phyloP scores from a whole-genome alignment of 495 filamentous ascomycete genomes.

The Aeminium ludgeri region DNA sequence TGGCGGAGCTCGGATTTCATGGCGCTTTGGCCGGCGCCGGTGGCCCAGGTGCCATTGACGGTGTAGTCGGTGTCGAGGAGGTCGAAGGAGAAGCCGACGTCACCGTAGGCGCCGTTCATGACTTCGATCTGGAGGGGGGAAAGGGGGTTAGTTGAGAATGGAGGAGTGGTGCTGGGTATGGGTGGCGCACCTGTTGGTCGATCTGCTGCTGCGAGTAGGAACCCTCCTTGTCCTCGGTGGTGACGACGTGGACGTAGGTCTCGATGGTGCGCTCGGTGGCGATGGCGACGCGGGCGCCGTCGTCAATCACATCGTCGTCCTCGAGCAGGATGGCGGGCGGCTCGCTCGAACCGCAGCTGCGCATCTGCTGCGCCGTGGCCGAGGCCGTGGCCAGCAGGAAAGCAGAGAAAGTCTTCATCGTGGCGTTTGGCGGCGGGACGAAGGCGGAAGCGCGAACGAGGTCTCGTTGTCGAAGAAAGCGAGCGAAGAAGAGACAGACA shows the following conservation, averaged over 20 bases:
- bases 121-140: slow-evolving; percentile 2
- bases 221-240: neutral
- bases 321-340: too few species aligned
- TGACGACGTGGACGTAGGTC: slow-evolving; percentile 14
- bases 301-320: too few species aligned
- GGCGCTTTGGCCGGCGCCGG: slow-evolving; percentile 1
- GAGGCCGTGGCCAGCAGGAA: too few species aligned
- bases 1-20: slow-evolving; percentile 32
- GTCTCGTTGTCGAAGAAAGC: too few species aligned
- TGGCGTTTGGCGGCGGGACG: too few species aligned
- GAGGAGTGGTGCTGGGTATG: neutral
- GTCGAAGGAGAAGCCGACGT: slow-evolving; percentile 14
- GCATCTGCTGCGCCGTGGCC: too few species aligned
- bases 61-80: slow-evolving; percentile 5
- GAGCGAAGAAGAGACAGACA: too few species aligned
- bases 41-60: slow-evolving; percentile 11
- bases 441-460: too few species aligned
- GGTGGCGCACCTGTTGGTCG: slow-evolving; percentile 1
- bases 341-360: too few species aligned
- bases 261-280: slow-evolving; percentile 2
- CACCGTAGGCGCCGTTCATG: slow-evolving; percentile 12
- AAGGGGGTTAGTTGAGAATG: neutral
- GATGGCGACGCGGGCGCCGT: too few species aligned
- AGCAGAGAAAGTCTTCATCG: too few species aligned
- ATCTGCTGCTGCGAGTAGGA: slow-evolving; percentile 6